phyloP scores from a whole-genome alignment of 2,329 filamentous ascomycete genomes.

The Fusarium sp. region DNA sequence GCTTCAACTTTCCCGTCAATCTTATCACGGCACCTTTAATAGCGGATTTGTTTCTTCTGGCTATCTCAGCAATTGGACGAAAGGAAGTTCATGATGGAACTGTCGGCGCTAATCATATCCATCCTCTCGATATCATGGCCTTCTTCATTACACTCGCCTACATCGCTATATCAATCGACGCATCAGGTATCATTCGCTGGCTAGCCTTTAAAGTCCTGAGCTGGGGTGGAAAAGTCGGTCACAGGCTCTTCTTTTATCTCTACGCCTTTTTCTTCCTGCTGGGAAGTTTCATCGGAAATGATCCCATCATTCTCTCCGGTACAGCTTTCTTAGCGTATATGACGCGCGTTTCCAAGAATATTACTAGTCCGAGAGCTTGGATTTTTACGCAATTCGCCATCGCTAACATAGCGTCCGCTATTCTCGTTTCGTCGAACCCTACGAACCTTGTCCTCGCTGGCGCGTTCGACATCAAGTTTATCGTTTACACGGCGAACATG shows the following conservation, averaged over 20 bases:
- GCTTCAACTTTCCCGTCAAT: conserved; percentile 72
- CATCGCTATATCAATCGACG: conserved; percentile 81
- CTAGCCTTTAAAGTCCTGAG: conserved; percentile 77
- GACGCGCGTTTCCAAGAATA: conserved; percentile 79
- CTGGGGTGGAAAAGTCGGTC: conserved; percentile 74
- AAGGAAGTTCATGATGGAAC: conserved; percentile 76
- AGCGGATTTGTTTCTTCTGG: conserved; percentile 76
- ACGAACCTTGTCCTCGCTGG: conserved; percentile 80
- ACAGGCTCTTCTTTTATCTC: conserved; percentile 76
- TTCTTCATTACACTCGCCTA: conserved; percentile 81
- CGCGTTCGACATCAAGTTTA: conserved; percentile 77
- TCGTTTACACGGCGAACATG: conserved; percentile 81
- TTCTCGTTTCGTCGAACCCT: conserved; percentile 81
- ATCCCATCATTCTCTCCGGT: conserved; percentile 79
- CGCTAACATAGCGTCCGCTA: conserved; percentile 79
- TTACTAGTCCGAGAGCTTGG: conserved; percentile 76
- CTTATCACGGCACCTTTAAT: conserved; percentile 77
- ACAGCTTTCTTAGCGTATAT: conserved; percentile 82
- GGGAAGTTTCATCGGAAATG: conserved; percentile 77
- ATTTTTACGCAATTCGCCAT: conserved; percentile 78
- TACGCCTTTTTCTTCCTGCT: conserved; percentile 77
- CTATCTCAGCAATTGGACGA: conserved; percentile 74
- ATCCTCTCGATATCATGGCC: conserved; percentile 77
- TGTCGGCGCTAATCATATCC: conserved; percentile 72
- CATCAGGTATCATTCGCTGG: conserved; percentile 77